Base-by-base conservation (phyloP, 768 basidiomycete genomes). In the Lactarius quietus region DNA sequence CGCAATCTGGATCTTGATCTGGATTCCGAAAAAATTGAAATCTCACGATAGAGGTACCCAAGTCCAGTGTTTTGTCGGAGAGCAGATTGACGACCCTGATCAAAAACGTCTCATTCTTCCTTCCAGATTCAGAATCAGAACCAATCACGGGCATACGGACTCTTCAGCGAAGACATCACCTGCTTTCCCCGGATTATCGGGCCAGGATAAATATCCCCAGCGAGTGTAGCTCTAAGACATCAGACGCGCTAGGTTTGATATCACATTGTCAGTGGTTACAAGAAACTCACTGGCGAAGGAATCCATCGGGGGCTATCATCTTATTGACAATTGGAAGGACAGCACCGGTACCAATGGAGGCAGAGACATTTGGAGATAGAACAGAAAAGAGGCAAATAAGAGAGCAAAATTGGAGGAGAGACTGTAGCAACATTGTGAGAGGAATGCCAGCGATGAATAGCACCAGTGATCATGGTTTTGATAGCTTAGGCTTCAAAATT, bases 281-380 rank as follows among this genome's bases (percentile, higher is more conserved):
- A 53, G 35, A 31, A 23, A 64, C 66, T 56, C 54, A 67, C 66
- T 35, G 35, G n/a, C 66, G 66, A 20, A n/a, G 0, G 41, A 60
- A 67, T 26, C 66, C 66, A 67, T 67, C 66, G 39, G 66, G 66
- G 9, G 63, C 63, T 6, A 67, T 55, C 7, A 39, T 28, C 31
- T 23, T 23, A 17, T 53, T 67, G 53, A 59, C 53, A 38, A 67
- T 57, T 8, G 39, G 26, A 52, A 67, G 57, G 10, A 26, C 43
- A 17, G 39, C 9, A 14, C 26, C 33, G 18, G 62, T 57, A 5
- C 62, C 65, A 23, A 66, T 43, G 20, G 62, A 14, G 28, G 55
- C 65, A 35, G 45, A 61, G 29, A 39, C 60, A 20, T 45, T 29
- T 26, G 39, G 43, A 26, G 62, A 23, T 33, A 54, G 6, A 2